Evolutionary conservation across 495 filamentous ascomycete genomes (phyloP), one percentile per base, ranked within the genome.

Genomic region (Rhypophila decipiens): DNA sequence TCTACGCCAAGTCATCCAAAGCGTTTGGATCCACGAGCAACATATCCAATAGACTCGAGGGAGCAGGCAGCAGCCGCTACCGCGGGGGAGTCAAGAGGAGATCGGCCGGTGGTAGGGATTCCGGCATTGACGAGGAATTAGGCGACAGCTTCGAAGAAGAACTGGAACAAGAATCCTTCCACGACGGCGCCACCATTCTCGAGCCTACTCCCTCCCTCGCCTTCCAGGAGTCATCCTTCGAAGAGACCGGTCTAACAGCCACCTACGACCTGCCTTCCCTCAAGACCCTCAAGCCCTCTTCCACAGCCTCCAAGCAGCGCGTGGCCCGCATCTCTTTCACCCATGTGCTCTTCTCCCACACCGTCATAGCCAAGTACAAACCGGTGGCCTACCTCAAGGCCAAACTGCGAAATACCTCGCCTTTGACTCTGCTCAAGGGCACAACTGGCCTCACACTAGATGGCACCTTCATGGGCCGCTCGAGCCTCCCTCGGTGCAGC

Each of bases 371-470:
- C 9, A 87, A 87, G 55, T 75, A 83, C 47, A 79, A 82, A 43
- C 69, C 76, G 1, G 76, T 74, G 9, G 83, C 83, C 0, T 87
- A 85, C 63, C 75, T 87, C 35, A 79, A 79, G 48, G 83, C 82
- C 9, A 72, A 73, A 23, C 62, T 87, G 24, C 68, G 72, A 43
- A 87, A 87, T 51, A 69, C 69, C 3, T 75, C 72, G 37, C 68
- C 72, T 37, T 68, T 83, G 35, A 78, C 77, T 1, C 69, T 87
- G 2, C 76, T 85, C 24, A 72, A 71, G 46, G 83, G 82, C 13
- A 71, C 70, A 1, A 73, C 72, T 0, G 81, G 83, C 2, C 68
- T 87, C 12, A 84, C 82, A 2, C 80, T 87, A 20, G 85, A 87
- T 56, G 80, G 78, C 3, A 75, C 72, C 9, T 87, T 87, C 59